Evolutionary conservation across 2,329 filamentous ascomycete species (phyloP).

Genomic region (Phialemonium atrogriseum): DNA sequence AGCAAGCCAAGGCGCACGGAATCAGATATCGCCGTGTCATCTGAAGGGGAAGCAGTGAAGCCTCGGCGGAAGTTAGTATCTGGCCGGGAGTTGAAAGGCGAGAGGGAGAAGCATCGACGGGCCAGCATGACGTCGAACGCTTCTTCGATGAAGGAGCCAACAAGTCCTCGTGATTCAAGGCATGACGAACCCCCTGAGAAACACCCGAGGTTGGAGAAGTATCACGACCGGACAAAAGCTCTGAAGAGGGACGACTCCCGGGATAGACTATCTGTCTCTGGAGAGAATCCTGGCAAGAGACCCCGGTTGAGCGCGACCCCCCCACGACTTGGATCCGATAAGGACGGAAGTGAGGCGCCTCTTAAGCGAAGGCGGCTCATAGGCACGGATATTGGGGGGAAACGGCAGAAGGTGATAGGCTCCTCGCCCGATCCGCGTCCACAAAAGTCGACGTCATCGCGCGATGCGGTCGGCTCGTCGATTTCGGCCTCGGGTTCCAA

Average conservation of each 20-base stretch:
- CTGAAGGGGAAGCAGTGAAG: slow-evolving; percentile 49
- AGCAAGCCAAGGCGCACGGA: slow-evolving; percentile 45
- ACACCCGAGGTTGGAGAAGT: slow-evolving; percentile 40
- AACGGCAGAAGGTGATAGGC: slow-evolving; percentile 32
- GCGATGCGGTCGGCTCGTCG: slow-evolving; percentile 23
- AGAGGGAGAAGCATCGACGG: slow-evolving; percentile 50
- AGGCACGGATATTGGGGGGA: slow-evolving; percentile 46
- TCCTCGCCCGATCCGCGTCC: slow-evolving; percentile 37
- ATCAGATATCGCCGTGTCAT: slow-evolving; percentile 44
- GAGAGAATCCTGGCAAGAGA: slow-evolving; percentile 47
- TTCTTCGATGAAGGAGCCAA: slow-evolving; percentile 43
- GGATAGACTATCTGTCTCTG: slow-evolving; percentile 41
- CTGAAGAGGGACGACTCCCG: slow-evolving; percentile 54
- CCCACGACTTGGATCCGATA: slow-evolving; percentile 44
- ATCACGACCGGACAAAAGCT: slow-evolving; percentile 52
- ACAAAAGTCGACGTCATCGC: slow-evolving; percentile 31
- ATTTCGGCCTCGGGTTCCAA: slow-evolving; percentile 25
- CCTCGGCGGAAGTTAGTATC: slow-evolving; percentile 56
- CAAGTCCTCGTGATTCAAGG: slow-evolving; percentile 42
- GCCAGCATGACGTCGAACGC: slow-evolving; percentile 49
- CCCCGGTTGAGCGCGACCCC: slow-evolving; percentile 53
- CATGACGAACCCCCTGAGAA: slow-evolving; percentile 43
- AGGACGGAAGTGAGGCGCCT: slow-evolving; percentile 42
- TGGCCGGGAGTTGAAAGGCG: slow-evolving; percentile 52
- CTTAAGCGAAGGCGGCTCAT: slow-evolving; percentile 49